Base-by-base conservation (phyloP, 2,329 filamentous ascomycete genomes). In the Diaporthe helianthi region DNA sequence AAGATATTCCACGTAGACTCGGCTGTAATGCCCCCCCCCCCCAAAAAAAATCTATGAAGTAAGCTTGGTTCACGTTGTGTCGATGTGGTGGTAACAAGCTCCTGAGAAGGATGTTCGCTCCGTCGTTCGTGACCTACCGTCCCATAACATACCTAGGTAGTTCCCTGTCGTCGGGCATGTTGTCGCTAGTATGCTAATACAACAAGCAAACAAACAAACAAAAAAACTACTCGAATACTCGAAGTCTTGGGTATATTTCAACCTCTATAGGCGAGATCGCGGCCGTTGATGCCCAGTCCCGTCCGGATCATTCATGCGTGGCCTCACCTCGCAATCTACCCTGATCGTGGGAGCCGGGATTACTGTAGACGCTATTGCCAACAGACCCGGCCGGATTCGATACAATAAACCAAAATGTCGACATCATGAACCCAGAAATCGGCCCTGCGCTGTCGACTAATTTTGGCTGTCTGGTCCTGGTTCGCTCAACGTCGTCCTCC, bases 141-240 rank as follows among this genome's bases (percentile, higher is more conserved):
- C 4, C 19, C 22, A 38, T 38, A 12, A 49, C 19, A 63, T n/a
- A n/a, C n/a, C n/a, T n/a, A n/a, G n/a, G n/a, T n/a, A 49, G 41
- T 49, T 24, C 36, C 44, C 29, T 36, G n/a, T 12, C n/a, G 44
- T 19, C n/a, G 41, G 33, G 13, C n/a, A 24, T 19, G n/a, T 19
- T 49, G 9, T 49, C n/a, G 44, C 8, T 13, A 44, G 41, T 63
- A 49, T 19, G 22, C 55, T 63, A 24, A 13, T 19, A 36, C 58
- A 49, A 63, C 58, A 63, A 49, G 49, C 58, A 61, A 33, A 61
- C 41, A n/a, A n/a, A n/a, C n/a, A n/a, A n/a, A n/a, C n/a, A n/a
- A n/a, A n/a, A n/a, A n/a, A n/a, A n/a, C n/a, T n/a, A n/a, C n/a
- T n/a, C n/a, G n/a, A n/a, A n/a, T 41, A 47, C 58, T 24, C 38